Conservation (phyloP, 129 eudicot genomes). For the Pseudognaphalium luteoalbum region DNA sequence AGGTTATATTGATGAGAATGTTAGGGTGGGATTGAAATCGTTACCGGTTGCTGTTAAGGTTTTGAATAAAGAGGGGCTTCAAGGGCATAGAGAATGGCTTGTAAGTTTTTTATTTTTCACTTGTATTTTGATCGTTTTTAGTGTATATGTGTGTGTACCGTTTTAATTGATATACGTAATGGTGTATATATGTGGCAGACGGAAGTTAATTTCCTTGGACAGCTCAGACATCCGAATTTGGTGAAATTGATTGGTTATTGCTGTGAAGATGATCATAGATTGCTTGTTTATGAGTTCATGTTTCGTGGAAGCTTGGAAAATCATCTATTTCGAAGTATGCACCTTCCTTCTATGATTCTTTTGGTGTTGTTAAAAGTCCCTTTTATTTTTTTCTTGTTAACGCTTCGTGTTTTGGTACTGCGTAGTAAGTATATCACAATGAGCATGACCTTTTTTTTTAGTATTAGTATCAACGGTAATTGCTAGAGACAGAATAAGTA, state of each 20-base stretch:
- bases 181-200: slow-evolving; percentile 46
- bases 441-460: background rate
- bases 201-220: slow-evolving; percentile 93
- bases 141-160: background rate
- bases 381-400: slow-evolving; percentile 8
- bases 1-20: slow-evolving; percentile 97
- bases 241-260: slow-evolving; percentile 95
- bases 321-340: slow-evolving; percentile 90
- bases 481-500: background rate
- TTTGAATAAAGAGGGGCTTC: slow-evolving; percentile 95
- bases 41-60: slow-evolving; percentile 98
- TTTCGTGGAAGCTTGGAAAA: slow-evolving; percentile 96
- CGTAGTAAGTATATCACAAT: background rate
- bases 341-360: slow-evolving; percentile 29
- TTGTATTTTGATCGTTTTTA: background rate
- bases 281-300: slow-evolving; percentile 97
- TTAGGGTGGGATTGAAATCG: slow-evolving; percentile 91
- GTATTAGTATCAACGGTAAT: slow-evolving; percentile 1
- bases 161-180: slow-evolving; percentile 13
- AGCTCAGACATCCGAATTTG: slow-evolving; percentile 92
- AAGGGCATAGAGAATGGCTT: slow-evolving; percentile 98
- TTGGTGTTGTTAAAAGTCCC: background rate
- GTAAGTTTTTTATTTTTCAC: slow-evolving; percentile 43
- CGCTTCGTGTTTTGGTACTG: slow-evolving; percentile 6
- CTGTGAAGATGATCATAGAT: slow-evolving; percentile 95